Evolutionary conservation across 2,329 filamentous ascomycete genomes (phyloP), one percentile per base, ranked within the genome.

Genomic region (Trichophyton verrucosum): DNA sequence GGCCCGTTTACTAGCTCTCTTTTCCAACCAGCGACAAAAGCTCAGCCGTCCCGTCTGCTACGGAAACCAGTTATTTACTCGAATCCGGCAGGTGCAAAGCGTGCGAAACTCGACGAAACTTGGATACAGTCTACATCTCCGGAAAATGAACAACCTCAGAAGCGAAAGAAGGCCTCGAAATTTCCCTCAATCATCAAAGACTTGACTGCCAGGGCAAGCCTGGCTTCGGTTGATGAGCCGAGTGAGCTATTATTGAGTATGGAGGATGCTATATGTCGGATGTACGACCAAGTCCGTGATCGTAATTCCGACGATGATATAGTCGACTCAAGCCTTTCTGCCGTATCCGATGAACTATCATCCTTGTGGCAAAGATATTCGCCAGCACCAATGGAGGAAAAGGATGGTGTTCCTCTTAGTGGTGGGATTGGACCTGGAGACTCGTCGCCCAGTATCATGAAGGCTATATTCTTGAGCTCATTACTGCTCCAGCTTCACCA

Each of bases 401-500:
- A 66, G 3, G 66, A 66, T 40, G 63, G 64, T 38, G 36, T 57
- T 57, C 40, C 55, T 44, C 80, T 83, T 59, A 75, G 76, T 46
- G 80, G 81, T 20, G 83, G 82, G 51, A 85, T 90, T 69, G 88
- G 86, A 0, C 87, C 84, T 33, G 83, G 82, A 2, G 76, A 82
- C 8, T 75, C 82, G 40, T 80, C 84, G 1, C 80, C 84, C 3
- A 75, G 85, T 4, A 85, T 90, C 62, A 80, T 85, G 60, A 91
- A 92, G 70, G 91, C 91, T 3, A 82, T 84, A 61, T 95, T 86
- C 67, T 71, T 96, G n/a, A 86, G 87, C 15, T 84, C 84, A 33
- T 78, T 96, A 24, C 80, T 95, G 42, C 80, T 97, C 42, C 85
- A 85, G 64, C 82, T 96, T 61, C 87, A 91, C 67, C 89, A 96